Evolutionary conservation across 2,329 filamentous ascomycete genomes (phyloP).

Genomic region (Penicillium sp.): DNA sequence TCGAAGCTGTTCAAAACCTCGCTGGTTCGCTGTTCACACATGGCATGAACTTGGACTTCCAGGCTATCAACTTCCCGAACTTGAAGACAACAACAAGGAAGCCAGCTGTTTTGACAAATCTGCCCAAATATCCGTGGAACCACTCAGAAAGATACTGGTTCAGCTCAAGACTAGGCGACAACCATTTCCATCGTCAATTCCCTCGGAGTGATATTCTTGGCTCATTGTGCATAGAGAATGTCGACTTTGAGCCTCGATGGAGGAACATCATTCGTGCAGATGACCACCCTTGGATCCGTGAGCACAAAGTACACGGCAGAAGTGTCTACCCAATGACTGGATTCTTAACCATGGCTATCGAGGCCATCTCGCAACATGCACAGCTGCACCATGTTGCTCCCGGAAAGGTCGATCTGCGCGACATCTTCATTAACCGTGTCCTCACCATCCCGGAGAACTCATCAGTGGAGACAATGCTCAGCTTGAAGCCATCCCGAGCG

Average conservation of each 20-base stretch:
- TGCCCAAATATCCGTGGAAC: conserved; percentile 25
- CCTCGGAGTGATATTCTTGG: conserved; percentile 20
- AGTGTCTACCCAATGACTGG: conserved; percentile 27
- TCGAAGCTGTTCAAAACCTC: conserved; percentile 18
- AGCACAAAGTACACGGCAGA: conserved; percentile 21
- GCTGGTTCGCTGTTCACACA: conserved; percentile 18
- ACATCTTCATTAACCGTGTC: conserved; percentile 21
- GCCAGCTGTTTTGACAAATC: conserved; percentile 16
- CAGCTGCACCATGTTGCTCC: conserved; percentile 19
- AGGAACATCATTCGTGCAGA: conserved; percentile 23
- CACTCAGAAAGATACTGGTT: conserved; percentile 23
- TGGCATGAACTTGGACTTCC: conserved; percentile 17
- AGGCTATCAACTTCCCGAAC: conserved; percentile 23
- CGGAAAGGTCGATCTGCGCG: conserved; percentile 20
- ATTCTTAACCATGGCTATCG: conserved; percentile 24
- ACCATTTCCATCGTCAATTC: conserved; percentile 17
- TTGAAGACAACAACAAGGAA: conserved; percentile 3
- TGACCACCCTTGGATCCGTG: conserved; percentile 23
- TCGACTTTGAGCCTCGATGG: conserved; percentile 24
- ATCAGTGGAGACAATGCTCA: conserved; percentile 22
- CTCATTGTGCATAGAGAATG: conserved; percentile 17
- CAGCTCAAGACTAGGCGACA: conserved; percentile 15
- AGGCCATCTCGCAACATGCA: conserved; percentile 23
- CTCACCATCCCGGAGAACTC: conserved; percentile 20
- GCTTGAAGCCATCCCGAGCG: conserved; percentile 11